A percentile compares a stretch with the other conserved stretches of the same genome.
Evolutionary conservation across 768 basidiomycete genomes (phyloP).

Genomic region (Galerina marginata): DNA sequence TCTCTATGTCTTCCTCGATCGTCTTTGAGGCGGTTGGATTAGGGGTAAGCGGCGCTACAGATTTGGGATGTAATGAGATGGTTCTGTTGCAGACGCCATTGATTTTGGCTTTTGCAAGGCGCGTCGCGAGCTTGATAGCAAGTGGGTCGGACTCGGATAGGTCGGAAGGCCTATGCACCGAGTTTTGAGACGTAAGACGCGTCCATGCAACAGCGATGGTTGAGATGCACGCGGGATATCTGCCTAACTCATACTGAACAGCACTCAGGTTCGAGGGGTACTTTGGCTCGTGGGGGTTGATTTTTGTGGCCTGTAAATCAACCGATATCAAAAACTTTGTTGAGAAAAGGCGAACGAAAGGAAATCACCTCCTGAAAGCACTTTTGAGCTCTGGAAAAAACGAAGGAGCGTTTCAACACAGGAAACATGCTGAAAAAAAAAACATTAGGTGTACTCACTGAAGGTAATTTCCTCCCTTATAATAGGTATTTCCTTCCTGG

Average conservation of each 20-base stretch:
- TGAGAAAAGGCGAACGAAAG: no score
- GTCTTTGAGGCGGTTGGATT: not conserved
- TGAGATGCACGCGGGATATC: constrained; percentile 17
- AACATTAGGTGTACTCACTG: not conserved
- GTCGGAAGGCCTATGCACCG: not conserved
- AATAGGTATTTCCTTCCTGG: constrained; percentile 8
- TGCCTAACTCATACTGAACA: constrained; percentile 24
- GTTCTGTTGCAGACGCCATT: constrained; percentile 7
- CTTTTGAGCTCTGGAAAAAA: constrained; percentile 1
- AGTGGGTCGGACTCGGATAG: constrained; percentile 8
- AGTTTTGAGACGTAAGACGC: constrained; percentile 5
- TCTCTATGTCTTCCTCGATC: constrained; percentile 13
- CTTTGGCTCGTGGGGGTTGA: constrained; percentile 17
- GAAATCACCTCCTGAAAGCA: not conserved
- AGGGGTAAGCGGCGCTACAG: not conserved
- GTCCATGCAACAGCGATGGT: constrained; percentile 13
- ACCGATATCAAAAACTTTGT: no score
- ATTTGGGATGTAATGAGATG: constrained; percentile 8
- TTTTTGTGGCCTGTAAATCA: no score
- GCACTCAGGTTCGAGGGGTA: constrained; percentile 30
- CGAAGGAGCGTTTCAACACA: not conserved
- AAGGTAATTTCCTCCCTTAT: constrained; percentile 7
- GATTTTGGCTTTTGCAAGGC: constrained; percentile 20
- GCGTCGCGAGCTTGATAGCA: constrained; percentile 21
- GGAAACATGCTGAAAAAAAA: no score